Evolutionary conservation across 805 yeast species (phyloP).

Genomic region (Starmerella stigmatis): DNA sequence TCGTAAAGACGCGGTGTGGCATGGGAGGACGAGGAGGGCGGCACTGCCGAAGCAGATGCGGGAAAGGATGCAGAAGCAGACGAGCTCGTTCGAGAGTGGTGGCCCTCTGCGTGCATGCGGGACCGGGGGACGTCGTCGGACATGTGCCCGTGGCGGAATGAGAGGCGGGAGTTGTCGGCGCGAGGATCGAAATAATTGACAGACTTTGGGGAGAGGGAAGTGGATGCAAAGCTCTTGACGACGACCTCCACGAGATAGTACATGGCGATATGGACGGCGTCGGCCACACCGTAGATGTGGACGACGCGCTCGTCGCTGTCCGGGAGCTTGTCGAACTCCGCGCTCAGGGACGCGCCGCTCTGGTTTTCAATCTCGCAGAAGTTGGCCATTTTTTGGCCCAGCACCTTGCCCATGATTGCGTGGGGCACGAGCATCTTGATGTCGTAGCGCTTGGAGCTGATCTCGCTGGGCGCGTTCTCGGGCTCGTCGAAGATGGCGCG

Average conservation of each 20-base stretch:
- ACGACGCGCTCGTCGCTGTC: slow-evolving; percentile 68
- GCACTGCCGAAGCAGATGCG: background rate
- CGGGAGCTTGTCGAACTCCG: slow-evolving; percentile 62
- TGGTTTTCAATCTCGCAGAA: slow-evolving; percentile 73
- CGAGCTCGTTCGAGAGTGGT: background rate
- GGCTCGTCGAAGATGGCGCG: slow-evolving; percentile 58
- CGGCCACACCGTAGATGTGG: slow-evolving; percentile 66
- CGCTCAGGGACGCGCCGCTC: slow-evolving; percentile 66
- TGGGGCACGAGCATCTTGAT: slow-evolving; percentile 63
- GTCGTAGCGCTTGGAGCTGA: slow-evolving; percentile 44
- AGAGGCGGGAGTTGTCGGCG: background rate
- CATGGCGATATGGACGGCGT: slow-evolving; percentile 75
- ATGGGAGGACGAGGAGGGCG: background rate
- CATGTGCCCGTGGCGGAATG: slow-evolving; percentile 3
- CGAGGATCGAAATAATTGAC: slow-evolving; percentile 4
- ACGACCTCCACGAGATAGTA: slow-evolving; percentile 50
- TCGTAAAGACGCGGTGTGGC: background rate
- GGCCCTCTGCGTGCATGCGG: background rate
- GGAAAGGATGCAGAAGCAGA: background rate
- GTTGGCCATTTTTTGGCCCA: slow-evolving; percentile 57
- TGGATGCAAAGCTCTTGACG: slow-evolving; percentile 34
- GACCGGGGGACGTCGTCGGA: slow-evolving; percentile 7
- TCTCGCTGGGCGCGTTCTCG: slow-evolving; percentile 46
- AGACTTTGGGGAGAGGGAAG: background rate
- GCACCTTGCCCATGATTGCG: slow-evolving; percentile 66